These are phyloP conservation scores for Sinapis alba DNA, from an alignment of 441 rosid species.

Conservation along the genomic window DNA sequence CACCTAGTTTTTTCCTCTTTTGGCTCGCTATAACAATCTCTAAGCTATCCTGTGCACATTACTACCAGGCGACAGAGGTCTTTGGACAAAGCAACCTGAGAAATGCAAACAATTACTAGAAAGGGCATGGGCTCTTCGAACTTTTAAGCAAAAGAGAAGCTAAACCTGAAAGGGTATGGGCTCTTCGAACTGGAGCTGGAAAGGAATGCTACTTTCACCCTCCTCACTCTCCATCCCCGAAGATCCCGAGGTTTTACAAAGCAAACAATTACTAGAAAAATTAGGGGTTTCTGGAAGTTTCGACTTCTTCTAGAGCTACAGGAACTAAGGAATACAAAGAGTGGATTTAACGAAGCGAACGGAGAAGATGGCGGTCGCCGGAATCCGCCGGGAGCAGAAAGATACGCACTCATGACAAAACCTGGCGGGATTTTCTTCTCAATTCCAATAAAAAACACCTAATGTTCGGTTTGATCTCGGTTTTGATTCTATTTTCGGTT, in stretches of 20 bases:
- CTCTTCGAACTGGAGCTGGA: slow-evolving; percentile 85
- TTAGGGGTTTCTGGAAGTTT: neutral
- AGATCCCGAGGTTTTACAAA: slow-evolving; percentile 4
- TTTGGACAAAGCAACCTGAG: slow-evolving; percentile 85
- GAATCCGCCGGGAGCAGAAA: slow-evolving; percentile 26
- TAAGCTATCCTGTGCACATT: slow-evolving; percentile 79
- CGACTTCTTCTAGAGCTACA: neutral
- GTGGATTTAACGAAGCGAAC: neutral
- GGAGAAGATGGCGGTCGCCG: slow-evolving; percentile 24
- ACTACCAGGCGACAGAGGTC: slow-evolving; percentile 81
- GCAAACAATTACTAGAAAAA: too few relatives aligned
- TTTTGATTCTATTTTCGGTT: neutral
- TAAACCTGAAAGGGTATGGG: slow-evolving; percentile 80
- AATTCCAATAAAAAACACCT: slow-evolving; percentile 16
- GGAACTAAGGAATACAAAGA: neutral
- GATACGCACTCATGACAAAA: slow-evolving; percentile 3
- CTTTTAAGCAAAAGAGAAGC: neutral
- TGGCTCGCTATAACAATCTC: slow-evolving; percentile 46
- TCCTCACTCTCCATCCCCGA: slow-evolving; percentile 71
- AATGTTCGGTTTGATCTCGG: neutral
- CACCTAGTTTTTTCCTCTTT: slow-evolving; percentile 41
- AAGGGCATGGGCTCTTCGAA: too few relatives aligned
- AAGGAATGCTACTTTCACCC: slow-evolving; percentile 51
- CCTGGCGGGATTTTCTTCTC: slow-evolving; percentile 39
- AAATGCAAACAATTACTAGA: too few relatives aligned